Conservation (phyloP, 2,329 filamentous ascomycete species). For the Hypoxylon sp. region DNA sequence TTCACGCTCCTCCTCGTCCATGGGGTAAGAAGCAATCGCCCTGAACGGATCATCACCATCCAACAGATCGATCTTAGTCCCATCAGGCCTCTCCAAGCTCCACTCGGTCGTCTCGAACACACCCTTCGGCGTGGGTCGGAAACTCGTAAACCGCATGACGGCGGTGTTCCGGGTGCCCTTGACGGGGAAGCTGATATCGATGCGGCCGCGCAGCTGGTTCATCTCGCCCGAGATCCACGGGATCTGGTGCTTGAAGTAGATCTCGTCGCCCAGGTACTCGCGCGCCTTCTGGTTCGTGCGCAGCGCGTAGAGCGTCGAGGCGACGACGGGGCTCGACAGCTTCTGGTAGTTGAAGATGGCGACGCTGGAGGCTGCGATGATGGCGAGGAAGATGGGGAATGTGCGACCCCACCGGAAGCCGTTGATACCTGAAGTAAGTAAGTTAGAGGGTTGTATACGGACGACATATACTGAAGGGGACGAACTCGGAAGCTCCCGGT, state of each 20-base stretch:
- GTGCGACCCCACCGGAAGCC: slow-evolving; percentile 77
- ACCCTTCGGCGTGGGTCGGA: slow-evolving; percentile 71
- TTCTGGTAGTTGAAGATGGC: slow-evolving; percentile 99
- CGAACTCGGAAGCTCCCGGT: slow-evolving; percentile 76
- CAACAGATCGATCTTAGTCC: slow-evolving; percentile 77
- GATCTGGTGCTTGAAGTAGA: slow-evolving; percentile 83
- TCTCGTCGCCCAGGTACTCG: slow-evolving; percentile 85
- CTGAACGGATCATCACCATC: slow-evolving; percentile 81
- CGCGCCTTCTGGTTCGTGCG: slow-evolving; percentile 83
- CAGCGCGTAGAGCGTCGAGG: slow-evolving; percentile 90
- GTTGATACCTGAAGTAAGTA: slow-evolving; percentile 52
- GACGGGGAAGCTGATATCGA: slow-evolving; percentile 89
- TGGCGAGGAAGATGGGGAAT: slow-evolving; percentile 82
- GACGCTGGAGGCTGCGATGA: slow-evolving; percentile 79
- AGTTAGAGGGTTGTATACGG: slow-evolving; percentile 24
- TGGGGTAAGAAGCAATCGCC: slow-evolving; percentile 61
- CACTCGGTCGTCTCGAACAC: slow-evolving; percentile 91
- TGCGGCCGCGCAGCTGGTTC: slow-evolving; percentile 92
- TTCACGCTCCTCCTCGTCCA: slow-evolving; percentile 59
- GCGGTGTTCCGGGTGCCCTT: slow-evolving; percentile 81
- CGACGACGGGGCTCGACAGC: slow-evolving; percentile 86
- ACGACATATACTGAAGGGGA: slow-evolving; percentile 16
- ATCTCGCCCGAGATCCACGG: slow-evolving; percentile 90
- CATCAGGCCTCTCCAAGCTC: slow-evolving; percentile 80
- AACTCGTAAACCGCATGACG: slow-evolving; percentile 85